Evolutionary conservation across 208 protist genomes (phyloP).

Genomic region (Balamuthia mandrillaris): DNA sequence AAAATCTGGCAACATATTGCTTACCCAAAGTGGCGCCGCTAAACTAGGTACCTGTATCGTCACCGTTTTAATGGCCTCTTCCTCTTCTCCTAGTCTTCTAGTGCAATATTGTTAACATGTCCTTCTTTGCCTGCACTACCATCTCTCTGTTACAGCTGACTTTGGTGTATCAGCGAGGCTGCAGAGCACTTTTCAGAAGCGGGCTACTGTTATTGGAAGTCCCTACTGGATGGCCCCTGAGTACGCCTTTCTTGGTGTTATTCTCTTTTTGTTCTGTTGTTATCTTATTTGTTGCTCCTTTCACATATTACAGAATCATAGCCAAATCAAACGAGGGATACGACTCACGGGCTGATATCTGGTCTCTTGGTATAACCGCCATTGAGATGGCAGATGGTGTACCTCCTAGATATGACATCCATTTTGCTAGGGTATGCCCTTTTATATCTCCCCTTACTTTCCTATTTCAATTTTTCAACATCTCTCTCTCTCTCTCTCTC

Average conservation of each 20-base stretch:
- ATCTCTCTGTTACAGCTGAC: slow-evolving; percentile 40
- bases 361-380: slow-evolving; percentile 80
- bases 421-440: slow-evolving; percentile 44
- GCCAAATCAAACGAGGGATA: slow-evolving; percentile 50
- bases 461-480: background rate
- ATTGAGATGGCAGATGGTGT: slow-evolving; percentile 77
- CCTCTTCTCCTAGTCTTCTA: background rate
- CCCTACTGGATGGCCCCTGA: slow-evolving; percentile 67
- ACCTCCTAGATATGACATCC: slow-evolving; percentile 71
- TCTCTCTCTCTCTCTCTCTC: background rate
- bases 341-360: slow-evolving; percentile 72
- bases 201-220: slow-evolving; percentile 43
- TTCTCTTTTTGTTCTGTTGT: too few relatives aligned
- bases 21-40: slow-evolving; percentile 17
- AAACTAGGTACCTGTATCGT: slow-evolving; percentile 30
- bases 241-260: background rate
- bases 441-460: too few relatives aligned
- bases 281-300: too few relatives aligned
- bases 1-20: slow-evolving; percentile 53
- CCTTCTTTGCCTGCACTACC: background rate
- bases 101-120: background rate
- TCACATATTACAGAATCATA: slow-evolving; percentile 42
- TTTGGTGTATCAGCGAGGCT: slow-evolving; percentile 58
- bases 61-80: background rate
- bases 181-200: slow-evolving; percentile 21